Base-by-base conservation (phyloP, 2,329 filamentous ascomycete species). In the Zasmidium cellare region DNA sequence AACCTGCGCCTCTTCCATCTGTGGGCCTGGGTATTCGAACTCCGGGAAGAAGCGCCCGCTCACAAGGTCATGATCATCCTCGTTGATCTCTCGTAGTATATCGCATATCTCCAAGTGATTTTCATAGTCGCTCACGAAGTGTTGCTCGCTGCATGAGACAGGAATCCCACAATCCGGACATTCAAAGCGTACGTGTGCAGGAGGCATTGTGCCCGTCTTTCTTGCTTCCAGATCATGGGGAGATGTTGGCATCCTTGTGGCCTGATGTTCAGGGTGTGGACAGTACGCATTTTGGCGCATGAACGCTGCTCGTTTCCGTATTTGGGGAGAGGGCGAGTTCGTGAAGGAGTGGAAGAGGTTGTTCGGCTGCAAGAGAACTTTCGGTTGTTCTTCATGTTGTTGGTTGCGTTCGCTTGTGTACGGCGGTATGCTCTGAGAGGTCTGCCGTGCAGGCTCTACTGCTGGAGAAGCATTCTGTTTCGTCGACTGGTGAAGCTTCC, bases 121-220 rank as follows among this genome's bases (percentile, higher is more conserved):
- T 75, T 97, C 93, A 71, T 96, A 99, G 74, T 97, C 91, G 67
- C 96, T 91, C 72, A 90, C 91, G 90, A 93, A 97, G 74, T 99
- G 94, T 66, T 91, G 88, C 75, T 97, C 90, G 67, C 87, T 93
- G 78, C 94, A 99, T 72, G 94, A 96, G 6, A 96, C 87, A 0
- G 96, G 92, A 45, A 97, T 84, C 14, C 94, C 94, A 68, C 94
- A 99, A 74, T 99, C 93, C 0, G 94, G 92, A 69, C 94, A 99
- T 75, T 97, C 94, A 71, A 96, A 97, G 66, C 89, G 82, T 53
- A 97, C 91, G 75, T 96, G 91, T 16, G 87, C 87, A 0, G 93
- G 89, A 9, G 91, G 82, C 60, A 86, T 75, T 41, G 76, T 69
- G 22, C 83, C 85, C 11, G 79, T 82, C 69, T 87, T 86, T 61